A percentile compares a stretch with the other conserved stretches of the same genome.
Conservation (phyloP, 2,329 filamentous ascomycete species). For the Leptographium galeiforme region DNA sequence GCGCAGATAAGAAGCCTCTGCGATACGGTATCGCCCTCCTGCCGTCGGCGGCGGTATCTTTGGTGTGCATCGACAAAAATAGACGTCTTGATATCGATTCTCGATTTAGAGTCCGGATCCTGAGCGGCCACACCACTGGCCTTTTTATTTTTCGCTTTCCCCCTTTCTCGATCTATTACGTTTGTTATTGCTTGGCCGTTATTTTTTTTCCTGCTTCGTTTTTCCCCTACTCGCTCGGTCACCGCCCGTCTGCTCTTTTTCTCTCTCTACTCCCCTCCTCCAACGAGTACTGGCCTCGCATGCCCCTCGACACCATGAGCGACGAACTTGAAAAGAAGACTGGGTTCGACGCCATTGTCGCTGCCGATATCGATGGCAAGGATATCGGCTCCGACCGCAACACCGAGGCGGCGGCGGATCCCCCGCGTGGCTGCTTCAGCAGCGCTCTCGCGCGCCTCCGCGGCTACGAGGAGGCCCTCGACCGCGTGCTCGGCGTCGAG, state of each 20-base stretch:
- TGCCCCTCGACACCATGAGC: background rate
- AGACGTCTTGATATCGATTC: no score
- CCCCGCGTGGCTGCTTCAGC: conserved; percentile 7
- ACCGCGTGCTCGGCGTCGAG: conserved; percentile 34
- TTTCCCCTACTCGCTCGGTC: background rate
- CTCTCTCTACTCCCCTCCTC: background rate
- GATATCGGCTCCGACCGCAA: background rate
- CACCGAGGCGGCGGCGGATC: conserved; percentile 4
- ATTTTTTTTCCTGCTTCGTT: no score
- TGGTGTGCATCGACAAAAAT: no score
- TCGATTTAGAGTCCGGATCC: no score
- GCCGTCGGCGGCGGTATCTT: no score
- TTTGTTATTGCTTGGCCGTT: no score
- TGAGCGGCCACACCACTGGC: no score
- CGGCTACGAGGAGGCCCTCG: conserved; percentile 27
- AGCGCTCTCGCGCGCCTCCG: conserved; percentile 24
- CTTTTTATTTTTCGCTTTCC: no score
- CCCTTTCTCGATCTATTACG: no score
- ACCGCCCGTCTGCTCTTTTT: background rate
- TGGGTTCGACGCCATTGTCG: conserved; percentile 4
- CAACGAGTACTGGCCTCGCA: background rate
- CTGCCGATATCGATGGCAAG: background rate
- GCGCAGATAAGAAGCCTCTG: no score
- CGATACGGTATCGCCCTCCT: no score
- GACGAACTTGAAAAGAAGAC: conserved; percentile 10